A percentile compares a stretch with the other conserved stretches of the same genome.
Evolutionary conservation across 345 rosid genomes (phyloP).

Genomic region (Boechera stricta): DNA sequence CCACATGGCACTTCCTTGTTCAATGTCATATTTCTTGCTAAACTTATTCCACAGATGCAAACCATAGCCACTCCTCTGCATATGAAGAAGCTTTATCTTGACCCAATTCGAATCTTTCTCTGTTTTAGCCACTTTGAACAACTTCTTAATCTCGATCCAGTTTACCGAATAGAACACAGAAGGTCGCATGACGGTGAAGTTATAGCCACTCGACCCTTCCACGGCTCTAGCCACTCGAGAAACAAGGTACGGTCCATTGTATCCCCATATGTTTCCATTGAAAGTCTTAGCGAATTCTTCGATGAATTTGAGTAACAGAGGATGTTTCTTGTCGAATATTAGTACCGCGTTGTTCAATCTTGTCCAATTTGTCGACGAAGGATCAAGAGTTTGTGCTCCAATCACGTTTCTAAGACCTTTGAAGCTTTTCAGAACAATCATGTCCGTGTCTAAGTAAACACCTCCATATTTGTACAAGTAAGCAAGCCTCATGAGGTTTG

Average conservation of each 20-base stretch:
- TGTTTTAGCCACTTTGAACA: constrained; percentile 56
- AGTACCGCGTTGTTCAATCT: constrained; percentile 77
- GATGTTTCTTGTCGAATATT: constrained; percentile 69
- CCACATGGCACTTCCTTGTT: constrained; percentile 51
- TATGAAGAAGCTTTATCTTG: constrained; percentile 52
- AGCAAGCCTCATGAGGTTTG: constrained; percentile 71
- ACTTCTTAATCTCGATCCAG: constrained; percentile 61
- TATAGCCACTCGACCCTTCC: constrained; percentile 47
- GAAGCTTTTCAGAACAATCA: constrained; percentile 62
- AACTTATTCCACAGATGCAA: constrained; percentile 65
- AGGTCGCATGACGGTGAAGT: constrained; percentile 65
- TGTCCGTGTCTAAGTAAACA: constrained; percentile 74
- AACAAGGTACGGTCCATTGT: constrained; percentile 82
- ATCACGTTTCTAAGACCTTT: constrained; percentile 59
- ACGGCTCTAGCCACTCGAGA: constrained; percentile 63
- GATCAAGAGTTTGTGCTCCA: constrained; percentile 69
- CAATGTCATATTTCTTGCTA: constrained; percentile 47
- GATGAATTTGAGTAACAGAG: constrained; percentile 63
- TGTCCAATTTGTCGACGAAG: constrained; percentile 61
- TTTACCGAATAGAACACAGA: constrained; percentile 68
- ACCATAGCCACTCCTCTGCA: constrained; percentile 59
- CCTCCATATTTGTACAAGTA: constrained; percentile 81
- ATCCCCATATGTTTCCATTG: constrained; percentile 81
- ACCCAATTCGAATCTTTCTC: constrained; percentile 56
- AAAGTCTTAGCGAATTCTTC: constrained; percentile 73